A percentile compares a stretch with the other conserved stretches of the same genome.
Conservation (phyloP, 176 grass and related monocot genomes). For the Chrysopogon serrulatus region DNA sequence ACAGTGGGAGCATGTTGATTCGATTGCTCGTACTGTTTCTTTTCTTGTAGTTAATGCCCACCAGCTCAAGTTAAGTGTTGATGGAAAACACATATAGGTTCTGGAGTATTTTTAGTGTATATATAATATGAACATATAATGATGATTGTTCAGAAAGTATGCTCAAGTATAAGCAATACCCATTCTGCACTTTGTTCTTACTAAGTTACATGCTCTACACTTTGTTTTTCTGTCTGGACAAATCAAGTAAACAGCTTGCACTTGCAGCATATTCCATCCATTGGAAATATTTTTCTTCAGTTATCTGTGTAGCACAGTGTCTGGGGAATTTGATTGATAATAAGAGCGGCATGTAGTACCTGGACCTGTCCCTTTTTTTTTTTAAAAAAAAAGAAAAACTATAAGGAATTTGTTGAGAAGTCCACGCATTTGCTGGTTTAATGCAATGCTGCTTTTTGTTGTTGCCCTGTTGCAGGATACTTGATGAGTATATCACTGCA, state of each 20-base stretch:
- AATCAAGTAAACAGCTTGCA: not conserved
- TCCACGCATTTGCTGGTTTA: no score
- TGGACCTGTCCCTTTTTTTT: not conserved
- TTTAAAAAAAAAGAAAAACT: not conserved
- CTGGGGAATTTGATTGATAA: not conserved
- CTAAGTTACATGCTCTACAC: not conserved
- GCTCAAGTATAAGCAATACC: not conserved
- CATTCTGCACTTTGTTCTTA: not conserved
- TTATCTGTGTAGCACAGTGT: not conserved
- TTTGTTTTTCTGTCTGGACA: not conserved
- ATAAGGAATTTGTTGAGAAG: no score
- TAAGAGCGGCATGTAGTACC: not conserved
- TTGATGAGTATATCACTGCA: not conserved
- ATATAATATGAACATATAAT: no score
- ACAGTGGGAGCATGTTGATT: not conserved
- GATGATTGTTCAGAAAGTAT: not conserved
- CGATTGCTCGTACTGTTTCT: not conserved
- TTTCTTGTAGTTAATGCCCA: not conserved
- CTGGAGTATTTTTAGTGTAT: not conserved
- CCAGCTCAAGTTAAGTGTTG: not conserved
- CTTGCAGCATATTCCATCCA: not conserved
- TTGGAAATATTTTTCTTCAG: not conserved
- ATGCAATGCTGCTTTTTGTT: not conserved
- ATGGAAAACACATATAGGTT: not conserved
- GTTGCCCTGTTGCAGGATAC: not conserved